A percentile compares a stretch with the other conserved stretches of the same genome.
These are phyloP conservation scores for Euphrasia arctica DNA, from an alignment of 305 asterid genomes.

Conservation along the genomic window DNA sequence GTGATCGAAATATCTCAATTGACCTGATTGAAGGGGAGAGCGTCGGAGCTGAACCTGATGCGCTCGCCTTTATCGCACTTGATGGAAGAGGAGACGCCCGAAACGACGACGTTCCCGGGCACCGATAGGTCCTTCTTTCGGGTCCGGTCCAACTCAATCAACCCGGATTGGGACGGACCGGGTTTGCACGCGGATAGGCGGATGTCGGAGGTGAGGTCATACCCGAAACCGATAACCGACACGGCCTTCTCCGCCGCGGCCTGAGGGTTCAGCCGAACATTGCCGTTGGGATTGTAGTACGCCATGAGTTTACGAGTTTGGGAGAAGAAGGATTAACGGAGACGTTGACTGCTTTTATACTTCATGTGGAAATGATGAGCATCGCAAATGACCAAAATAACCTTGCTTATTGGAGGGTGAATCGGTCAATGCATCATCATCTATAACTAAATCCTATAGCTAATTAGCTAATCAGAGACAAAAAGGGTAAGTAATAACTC, in stretches of 20 bases:
- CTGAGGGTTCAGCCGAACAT: constrained; percentile 59
- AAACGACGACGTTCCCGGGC: constrained; percentile 74
- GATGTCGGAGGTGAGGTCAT: constrained; percentile 71
- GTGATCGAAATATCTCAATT: background rate
- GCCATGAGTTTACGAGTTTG: constrained; percentile 39
- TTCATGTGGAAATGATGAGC: background rate
- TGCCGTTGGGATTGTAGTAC: constrained; percentile 34
- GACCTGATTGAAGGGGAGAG: constrained; percentile 77
- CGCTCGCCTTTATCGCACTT: constrained; percentile 98
- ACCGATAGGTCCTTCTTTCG: constrained; percentile 55
- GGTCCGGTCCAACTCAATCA: constrained; percentile 60
- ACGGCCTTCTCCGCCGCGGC: constrained; percentile 91
- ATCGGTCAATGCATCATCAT: background rate
- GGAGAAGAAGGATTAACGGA: constrained; percentile 1
- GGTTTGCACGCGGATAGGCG: constrained; percentile 71
- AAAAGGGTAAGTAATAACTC: too few relatives aligned
- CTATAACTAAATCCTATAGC: too few relatives aligned
- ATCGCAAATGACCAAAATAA: background rate
- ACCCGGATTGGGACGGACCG: constrained; percentile 60
- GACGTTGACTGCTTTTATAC: constrained; percentile 26
- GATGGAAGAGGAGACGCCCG: constrained; percentile 55
- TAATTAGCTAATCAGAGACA: too few relatives aligned
- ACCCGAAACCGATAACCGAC: constrained; percentile 73
- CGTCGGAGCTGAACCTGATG: constrained; percentile 86
- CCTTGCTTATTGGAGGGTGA: background rate